Evolutionary conservation across 176 grass and related monocot genomes (phyloP), one percentile per base, ranked within the genome.

Genomic region (Zea luxurians): DNA sequence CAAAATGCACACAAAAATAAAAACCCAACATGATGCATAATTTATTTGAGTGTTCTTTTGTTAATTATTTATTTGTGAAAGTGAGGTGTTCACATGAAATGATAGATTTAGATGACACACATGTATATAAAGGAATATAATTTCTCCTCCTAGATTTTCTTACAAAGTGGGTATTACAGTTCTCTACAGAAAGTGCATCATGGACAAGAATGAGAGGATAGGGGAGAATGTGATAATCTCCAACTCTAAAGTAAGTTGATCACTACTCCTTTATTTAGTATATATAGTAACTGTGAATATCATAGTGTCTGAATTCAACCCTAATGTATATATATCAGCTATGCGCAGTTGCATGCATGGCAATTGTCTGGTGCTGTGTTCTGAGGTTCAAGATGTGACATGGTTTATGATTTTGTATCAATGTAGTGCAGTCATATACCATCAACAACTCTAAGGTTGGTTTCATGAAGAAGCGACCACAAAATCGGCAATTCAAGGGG

Each of bases 391-490:
- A 55, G 45, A 63, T 75, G 75, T 18, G 69, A 74, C 75, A 18
- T 46, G 45, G 43, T 37, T 83, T 77, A 64, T 44, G 71, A 80
- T 83, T 80, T 18, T 61, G 64, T 84, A 47, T 75, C 40, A 36
- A 40, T 61, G 61, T 84, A 69, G 70, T 83, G 88, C 89, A 97
- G 93, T 83, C 93, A 45, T 97, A 97, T 75, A 97, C 88, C 37
- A 97, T 97, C 67, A 97, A 97, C 86, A 97, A 88, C 61, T 97
- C 93, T 65, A 97, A 97, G 71, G 93, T 93, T 36, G 90, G 93
- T 79, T 97, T 97, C 85, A 71, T 97, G 75, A 97, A 97, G 75
- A 97, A 97, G 62, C 89, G 93, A 72, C 93, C 93, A 53, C 93
- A 97, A 46, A 97, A 91, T 67, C 91, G 88, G 81, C 93, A 97